Evolutionary conservation across 495 filamentous ascomycete genomes (phyloP).

Genomic region (Penicillium dipodomyicola): DNA sequence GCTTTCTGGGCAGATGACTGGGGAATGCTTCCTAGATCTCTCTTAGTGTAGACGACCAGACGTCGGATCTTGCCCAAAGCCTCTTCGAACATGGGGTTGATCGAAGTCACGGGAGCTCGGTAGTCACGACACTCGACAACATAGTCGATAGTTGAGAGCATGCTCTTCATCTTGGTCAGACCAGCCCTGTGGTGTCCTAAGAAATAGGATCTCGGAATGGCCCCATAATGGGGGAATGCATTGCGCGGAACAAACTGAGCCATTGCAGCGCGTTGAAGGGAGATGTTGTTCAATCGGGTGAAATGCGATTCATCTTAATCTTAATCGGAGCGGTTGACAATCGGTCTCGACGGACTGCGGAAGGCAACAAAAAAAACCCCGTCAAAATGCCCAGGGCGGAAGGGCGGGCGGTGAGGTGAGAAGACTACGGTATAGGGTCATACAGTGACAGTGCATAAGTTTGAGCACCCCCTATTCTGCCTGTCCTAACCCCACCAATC

Average conservation of each 20-base stretch:
- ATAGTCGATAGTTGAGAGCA: conserved; percentile 77
- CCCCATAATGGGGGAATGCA: conserved; percentile 63
- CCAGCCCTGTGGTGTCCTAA: conserved; percentile 90
- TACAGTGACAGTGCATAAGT: too few relatives aligned
- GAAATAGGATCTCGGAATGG: conserved; percentile 87
- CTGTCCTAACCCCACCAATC: too few relatives aligned
- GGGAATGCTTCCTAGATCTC: conserved; percentile 62
- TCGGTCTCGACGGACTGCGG: conserved; percentile 4
- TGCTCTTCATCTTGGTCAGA: conserved; percentile 79
- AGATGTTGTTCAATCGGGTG: conserved; percentile 1
- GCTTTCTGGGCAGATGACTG: conserved; percentile 26
- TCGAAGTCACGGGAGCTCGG: conserved; percentile 79
- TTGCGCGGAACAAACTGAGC: conserved; percentile 69
- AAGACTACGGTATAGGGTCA: too few relatives aligned
- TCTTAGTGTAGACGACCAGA: conserved; percentile 88
- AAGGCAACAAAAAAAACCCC: background rate
- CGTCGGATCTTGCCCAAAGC: conserved; percentile 65
- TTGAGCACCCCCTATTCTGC: too few relatives aligned
- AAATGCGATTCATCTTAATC: conserved; percentile 21
- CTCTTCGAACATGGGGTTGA: conserved; percentile 89
- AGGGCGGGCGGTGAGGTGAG: conserved; percentile 6
- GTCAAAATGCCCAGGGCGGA: conserved; percentile 13
- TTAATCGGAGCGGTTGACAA: background rate
- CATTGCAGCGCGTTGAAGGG: conserved; percentile 10
- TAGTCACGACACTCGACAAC: conserved; percentile 95